A percentile compares a stretch with the other conserved stretches of the same genome.
phyloP scores from a whole-genome alignment of 768 basidiomycete species.

The Tricholoma terreum region DNA sequence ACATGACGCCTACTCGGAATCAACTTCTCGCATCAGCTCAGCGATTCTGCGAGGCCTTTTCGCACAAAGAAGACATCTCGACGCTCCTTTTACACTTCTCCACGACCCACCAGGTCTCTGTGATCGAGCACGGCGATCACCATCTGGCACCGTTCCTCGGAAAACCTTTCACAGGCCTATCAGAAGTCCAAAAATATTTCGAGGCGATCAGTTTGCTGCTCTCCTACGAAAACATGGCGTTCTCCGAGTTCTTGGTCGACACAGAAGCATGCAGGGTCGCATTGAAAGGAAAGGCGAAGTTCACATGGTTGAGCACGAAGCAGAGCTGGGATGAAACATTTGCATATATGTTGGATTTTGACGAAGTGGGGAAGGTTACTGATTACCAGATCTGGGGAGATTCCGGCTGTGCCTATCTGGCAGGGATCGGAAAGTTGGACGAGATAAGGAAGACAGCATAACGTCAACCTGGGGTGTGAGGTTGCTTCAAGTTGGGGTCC shows the following conservation, averaged over 20 bases:
- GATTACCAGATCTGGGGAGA: slow-evolving; percentile 70
- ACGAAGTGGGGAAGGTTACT: slow-evolving; percentile 50
- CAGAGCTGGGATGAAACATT: slow-evolving; percentile 65
- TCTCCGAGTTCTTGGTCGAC: slow-evolving; percentile 57
- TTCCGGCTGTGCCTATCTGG: slow-evolving; percentile 61
- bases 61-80: slow-evolving; percentile 39
- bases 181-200: slow-evolving; percentile 49
- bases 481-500: not conserved
- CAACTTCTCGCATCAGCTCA: slow-evolving; percentile 43
- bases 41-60: slow-evolving; percentile 52
- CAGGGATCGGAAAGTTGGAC: slow-evolving; percentile 45
- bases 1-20: slow-evolving; percentile 17
- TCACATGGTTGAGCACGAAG: slow-evolving; percentile 52
- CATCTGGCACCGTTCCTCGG: slow-evolving; percentile 62
- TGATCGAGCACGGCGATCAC: slow-evolving; percentile 53
- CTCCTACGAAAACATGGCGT: slow-evolving; percentile 49
- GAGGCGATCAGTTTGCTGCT: slow-evolving; percentile 42
- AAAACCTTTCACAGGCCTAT: slow-evolving; percentile 40
- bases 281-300: slow-evolving; percentile 50
- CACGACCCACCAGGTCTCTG: slow-evolving; percentile 37
- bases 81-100: slow-evolving; percentile 52
- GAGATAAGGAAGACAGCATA: slow-evolving; percentile 19
- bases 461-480: not conserved
- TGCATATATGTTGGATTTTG: slow-evolving; percentile 58
- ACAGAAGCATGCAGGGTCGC: slow-evolving; percentile 46